Base-by-base conservation (phyloP, 441 rosid genomes). In the Flueggea neowawraea region DNA sequence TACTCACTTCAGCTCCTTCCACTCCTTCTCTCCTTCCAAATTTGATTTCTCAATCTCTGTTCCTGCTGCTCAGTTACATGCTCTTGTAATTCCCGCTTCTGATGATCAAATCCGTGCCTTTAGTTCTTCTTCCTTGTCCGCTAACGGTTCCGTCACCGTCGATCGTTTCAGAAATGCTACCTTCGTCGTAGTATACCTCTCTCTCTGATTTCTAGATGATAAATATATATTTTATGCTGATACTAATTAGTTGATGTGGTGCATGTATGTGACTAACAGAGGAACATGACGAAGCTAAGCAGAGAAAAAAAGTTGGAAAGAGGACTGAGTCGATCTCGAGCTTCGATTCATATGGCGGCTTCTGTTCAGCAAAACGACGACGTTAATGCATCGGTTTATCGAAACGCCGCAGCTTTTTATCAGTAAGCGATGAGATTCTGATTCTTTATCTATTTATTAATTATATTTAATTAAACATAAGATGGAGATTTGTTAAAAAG, bases 271-370 rank as follows among this genome's bases (percentile, higher is more conserved):
- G 41, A 36, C 4, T 8, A 7, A 8, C 75, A 81, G 96, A 79
- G 68, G 36, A 78, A 80, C 74, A 72, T 52, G 51, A 51, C 53
- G 62, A 67, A 63, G 62, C 60, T 47, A 31, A 81, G 54, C 69
- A 73, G 77, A 72, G 75, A 72, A 66, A 59, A 43, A 33, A 55
- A 55, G 73, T 51, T 84, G 51, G 89, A 85, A 62, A 62, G 61
- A 55, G 97, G 89, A 80, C 77, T 90, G 0, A 85, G 81, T 12
- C 67, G 77, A 57, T 91, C 96, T n/a, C 85, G 97, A 57, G 87
- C 83, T 41, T 80, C 87, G 11, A 91, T 91, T 33, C 78, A 57
- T 1, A 66, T 62, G 54, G 95, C 84, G n/a, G 82, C 79, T 44
- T 68, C 67, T 60, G 73, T 22, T 65, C 72, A 36, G 14, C 55